phyloP scores from a whole-genome alignment of 352 stramenopile genomes.

The Phytophthora sansomeana region DNA sequence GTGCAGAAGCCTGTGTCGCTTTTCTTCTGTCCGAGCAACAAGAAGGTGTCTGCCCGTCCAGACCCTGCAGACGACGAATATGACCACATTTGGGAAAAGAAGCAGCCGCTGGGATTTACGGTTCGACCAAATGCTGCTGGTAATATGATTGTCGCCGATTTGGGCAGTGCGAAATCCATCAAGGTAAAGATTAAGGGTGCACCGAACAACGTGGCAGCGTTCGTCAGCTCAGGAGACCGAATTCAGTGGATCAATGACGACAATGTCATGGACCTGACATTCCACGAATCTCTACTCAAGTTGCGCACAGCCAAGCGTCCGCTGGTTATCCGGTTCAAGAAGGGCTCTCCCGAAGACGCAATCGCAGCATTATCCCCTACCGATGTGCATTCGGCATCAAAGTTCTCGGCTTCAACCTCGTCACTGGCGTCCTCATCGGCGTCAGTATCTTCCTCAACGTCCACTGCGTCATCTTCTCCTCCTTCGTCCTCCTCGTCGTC shows the following conservation, averaged over 20 bases:
- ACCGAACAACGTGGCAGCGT: constrained; percentile 58
- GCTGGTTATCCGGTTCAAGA: constrained; percentile 88
- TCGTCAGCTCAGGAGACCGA: constrained; percentile 68
- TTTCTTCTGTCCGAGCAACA: constrained; percentile 86
- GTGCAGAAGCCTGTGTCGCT: constrained; percentile 87
- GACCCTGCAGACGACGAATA: constrained; percentile 79
- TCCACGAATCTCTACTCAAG: constrained; percentile 87
- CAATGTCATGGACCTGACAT: constrained; percentile 68
- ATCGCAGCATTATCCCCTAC: constrained; percentile 35
- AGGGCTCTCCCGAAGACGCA: constrained; percentile 56
- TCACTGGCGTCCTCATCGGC: constrained; percentile 38
- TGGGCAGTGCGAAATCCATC: constrained; percentile 87
- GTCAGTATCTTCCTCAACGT: constrained; percentile 36
- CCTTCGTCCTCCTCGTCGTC: constrained; percentile 23
- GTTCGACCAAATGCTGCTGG: constrained; percentile 71
- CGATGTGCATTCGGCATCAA: constrained; percentile 31
- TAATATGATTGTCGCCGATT: constrained; percentile 81
- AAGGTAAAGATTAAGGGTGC: constrained; percentile 83
- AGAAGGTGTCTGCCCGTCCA: constrained; percentile 77
- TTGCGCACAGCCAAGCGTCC: constrained; percentile 84
- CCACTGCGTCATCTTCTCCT: constrained; percentile 29
- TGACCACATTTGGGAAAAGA: constrained; percentile 91
- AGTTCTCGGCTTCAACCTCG: constrained; percentile 32
- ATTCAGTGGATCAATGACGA: constrained; percentile 90
- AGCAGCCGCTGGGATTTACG: constrained; percentile 86